Percentiles rank a stretch among this genome's conserved stretches.
Evolutionary conservation across 306 rosid species (phyloP).

Genomic region (Astragalus glycyphyllos): DNA sequence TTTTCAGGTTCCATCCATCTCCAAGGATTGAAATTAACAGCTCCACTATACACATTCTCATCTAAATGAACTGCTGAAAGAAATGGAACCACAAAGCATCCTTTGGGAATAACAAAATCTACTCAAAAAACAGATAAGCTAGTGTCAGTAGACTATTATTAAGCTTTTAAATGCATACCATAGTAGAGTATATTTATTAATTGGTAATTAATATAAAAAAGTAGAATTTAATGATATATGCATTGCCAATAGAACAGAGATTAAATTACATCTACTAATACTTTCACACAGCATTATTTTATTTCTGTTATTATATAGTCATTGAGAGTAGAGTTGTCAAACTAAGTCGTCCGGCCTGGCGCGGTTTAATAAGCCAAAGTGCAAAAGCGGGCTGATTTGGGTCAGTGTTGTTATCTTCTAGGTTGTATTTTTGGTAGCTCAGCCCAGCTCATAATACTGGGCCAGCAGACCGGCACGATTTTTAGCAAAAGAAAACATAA

Average conservation of each 20-base stretch:
- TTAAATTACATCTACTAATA: neutral
- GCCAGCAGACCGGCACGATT: too few relatives aligned
- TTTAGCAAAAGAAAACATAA: too few relatives aligned
- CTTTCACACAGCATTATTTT: neutral
- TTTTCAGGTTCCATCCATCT: conserved; percentile 89
- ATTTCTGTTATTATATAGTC: neutral
- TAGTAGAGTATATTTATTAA: neutral
- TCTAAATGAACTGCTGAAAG: conserved; percentile 95
- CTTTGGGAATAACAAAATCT: conserved; percentile 88
- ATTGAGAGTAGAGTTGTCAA: too few relatives aligned
- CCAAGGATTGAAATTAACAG: conserved; percentile 84
- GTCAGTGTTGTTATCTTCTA: too few relatives aligned
- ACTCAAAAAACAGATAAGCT: conserved; percentile 27
- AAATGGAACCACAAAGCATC: conserved; percentile 94
- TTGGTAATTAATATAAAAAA: neutral
- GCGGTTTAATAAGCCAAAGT: too few relatives aligned
- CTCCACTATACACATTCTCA: conserved; percentile 71
- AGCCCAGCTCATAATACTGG: too few relatives aligned
- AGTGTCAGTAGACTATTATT: conserved; percentile 10
- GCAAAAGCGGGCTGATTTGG: too few relatives aligned
- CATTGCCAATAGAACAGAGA: neutral
- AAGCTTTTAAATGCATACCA: neutral
- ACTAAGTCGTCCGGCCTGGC: too few relatives aligned
- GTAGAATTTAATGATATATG: neutral
- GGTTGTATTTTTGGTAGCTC: too few relatives aligned